Base-by-base conservation (phyloP, 2,329 filamentous ascomycete genomes). In the Aureobasidium sp. region DNA sequence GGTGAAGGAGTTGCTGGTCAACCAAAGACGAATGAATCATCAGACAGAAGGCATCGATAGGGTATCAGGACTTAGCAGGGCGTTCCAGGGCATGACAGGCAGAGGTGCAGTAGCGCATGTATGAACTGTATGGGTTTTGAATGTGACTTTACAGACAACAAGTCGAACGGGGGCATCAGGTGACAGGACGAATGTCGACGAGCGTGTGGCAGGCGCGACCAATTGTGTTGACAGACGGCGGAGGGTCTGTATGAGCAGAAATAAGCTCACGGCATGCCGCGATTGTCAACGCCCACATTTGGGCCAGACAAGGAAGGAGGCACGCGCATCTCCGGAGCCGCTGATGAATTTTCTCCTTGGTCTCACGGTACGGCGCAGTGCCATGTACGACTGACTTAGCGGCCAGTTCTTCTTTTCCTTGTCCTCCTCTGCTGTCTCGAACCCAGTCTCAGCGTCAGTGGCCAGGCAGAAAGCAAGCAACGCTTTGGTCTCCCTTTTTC, bases 1-100 rank as follows among this genome's bases (percentile, higher is more conserved):
- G 50, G 53, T 48, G 38, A 47, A 19, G 30, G 19, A 29, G 50
- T 38, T 38, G 40, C 30, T 38, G 50, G 50, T 22, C 50, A 53
- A 39, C 40, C 14, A 16, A 22, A 14, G 22, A 5, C 8, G 11
- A 12, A 12, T 34, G 8, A 6, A 14, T 14, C n/a, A 10, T 14
- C 19, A 25, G 38, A 14, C 19, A 25, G 22, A 14, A 17, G 32
- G n/a, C 8, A 40, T 21, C 4, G 14, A 19, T 19, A 44, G 8
- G 40, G 25, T 44, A 44, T 30, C 8, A 30, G 40, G 40, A 16
- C n/a, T 48, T 39, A 50, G 45, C 45, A 35, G 45, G 45, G 29
- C 19, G 30, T 50, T 50, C 12, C 6, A 24, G 44, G 30, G 16
- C 27, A 19, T n/a, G 22, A 17, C 4, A 10, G 30, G 21, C 29